These are phyloP conservation scores for Ceratocystis huliohia DNA, from an alignment of 2,329 filamentous ascomycete genomes.

Conservation along the genomic window DNA sequence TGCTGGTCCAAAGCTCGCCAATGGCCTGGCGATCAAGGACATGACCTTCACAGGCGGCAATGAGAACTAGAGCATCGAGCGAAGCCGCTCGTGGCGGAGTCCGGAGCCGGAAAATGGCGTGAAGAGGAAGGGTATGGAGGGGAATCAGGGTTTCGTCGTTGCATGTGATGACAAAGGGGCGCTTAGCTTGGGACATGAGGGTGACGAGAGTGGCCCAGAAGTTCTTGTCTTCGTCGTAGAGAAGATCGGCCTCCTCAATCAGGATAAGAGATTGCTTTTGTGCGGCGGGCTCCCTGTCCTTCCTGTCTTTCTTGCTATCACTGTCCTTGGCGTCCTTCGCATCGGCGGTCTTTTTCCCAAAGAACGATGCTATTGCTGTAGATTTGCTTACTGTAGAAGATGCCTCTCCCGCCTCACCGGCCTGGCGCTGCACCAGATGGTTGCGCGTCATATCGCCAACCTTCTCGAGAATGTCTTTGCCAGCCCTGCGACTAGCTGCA, in stretches of 20 bases:
- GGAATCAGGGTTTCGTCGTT: slow-evolving; percentile 81
- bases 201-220: slow-evolving; percentile 78
- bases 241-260: slow-evolving; percentile 81
- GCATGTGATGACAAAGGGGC: slow-evolving; percentile 90
- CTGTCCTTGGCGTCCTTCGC: slow-evolving; percentile 23
- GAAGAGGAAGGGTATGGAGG: slow-evolving; percentile 57
- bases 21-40: slow-evolving; percentile 56
- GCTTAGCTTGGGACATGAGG: slow-evolving; percentile 71
- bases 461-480: slow-evolving; percentile 78
- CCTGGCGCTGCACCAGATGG: slow-evolving; percentile 57
- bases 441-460: slow-evolving; percentile 97
- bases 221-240: slow-evolving; percentile 91
- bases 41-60: slow-evolving; percentile 85
- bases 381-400: neutral
- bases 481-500: slow-evolving; percentile 65
- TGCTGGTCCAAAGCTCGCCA: slow-evolving; percentile 55
- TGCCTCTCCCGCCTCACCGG: slow-evolving; percentile 21
- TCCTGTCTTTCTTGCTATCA: slow-evolving; percentile 24
- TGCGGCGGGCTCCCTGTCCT: slow-evolving; percentile 26
- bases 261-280: slow-evolving; percentile 94
- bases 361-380: slow-evolving; percentile 22
- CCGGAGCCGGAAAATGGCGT: slow-evolving; percentile 70
- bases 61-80: slow-evolving; percentile 65
- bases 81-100: slow-evolving; percentile 54
- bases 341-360: slow-evolving; percentile 30